A percentile compares a stretch with the other conserved stretches of the same genome.
Conservation (phyloP, 2,329 filamentous ascomycete species). For the Alternaria brassicae region DNA sequence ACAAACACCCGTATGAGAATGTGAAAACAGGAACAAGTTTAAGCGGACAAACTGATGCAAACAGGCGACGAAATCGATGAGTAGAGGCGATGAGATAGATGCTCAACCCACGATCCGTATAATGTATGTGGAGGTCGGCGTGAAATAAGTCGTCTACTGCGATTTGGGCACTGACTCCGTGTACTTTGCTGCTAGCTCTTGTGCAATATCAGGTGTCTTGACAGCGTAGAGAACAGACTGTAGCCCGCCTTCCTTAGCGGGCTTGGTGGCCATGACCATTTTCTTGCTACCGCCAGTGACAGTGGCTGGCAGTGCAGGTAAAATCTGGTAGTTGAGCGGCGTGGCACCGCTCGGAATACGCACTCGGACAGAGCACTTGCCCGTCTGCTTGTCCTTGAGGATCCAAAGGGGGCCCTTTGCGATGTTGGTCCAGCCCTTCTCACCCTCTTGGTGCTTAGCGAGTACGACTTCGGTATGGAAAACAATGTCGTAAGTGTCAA, state of each 20-base stretch:
- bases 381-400: slow-evolving; percentile 46
- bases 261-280: slow-evolving; percentile 36
- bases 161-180: slow-evolving; percentile 34
- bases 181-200: slow-evolving; percentile 41
- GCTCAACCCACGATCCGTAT: not conserved
- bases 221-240: slow-evolving; percentile 34
- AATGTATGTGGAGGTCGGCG: not conserved
- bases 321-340: slow-evolving; percentile 43
- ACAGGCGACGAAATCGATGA: not conserved
- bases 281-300: slow-evolving; percentile 37
- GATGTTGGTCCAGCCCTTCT: slow-evolving; percentile 42
- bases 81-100: not conserved
- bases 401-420: slow-evolving; percentile 47
- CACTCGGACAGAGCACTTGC: slow-evolving; percentile 43
- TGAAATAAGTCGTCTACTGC: slow-evolving; percentile 11
- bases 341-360: slow-evolving; percentile 42
- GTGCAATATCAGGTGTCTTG: slow-evolving; percentile 38
- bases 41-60: not conserved
- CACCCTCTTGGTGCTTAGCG: slow-evolving; percentile 36
- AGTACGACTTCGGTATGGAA: slow-evolving; percentile 42
- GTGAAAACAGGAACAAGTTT: not conserved
- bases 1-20: slow-evolving; percentile 1
- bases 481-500: slow-evolving; percentile 39
- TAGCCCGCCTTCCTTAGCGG: slow-evolving; percentile 36
- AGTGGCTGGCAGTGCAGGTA: slow-evolving; percentile 34